These are phyloP conservation scores for Beauveria brongniartii DNA, from an alignment of 2,329 filamentous ascomycete genomes.

Conservation along the genomic window DNA sequence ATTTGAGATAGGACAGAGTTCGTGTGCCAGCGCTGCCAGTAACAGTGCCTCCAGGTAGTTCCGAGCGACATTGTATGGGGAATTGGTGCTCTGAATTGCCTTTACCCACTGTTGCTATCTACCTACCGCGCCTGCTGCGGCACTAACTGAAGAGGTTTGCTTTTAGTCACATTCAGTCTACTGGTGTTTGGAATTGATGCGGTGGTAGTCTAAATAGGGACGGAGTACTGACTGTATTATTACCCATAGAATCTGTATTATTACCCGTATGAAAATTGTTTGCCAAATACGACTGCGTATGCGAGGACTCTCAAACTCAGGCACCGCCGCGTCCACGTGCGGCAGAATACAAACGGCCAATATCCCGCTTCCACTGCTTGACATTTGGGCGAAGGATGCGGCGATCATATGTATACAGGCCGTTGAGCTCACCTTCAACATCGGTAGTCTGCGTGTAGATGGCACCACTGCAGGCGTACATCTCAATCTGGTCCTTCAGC, in stretches of 20 bases:
- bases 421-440: constrained; percentile 68
- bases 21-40: too few species aligned
- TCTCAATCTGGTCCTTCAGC: constrained; percentile 51
- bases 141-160: neutral
- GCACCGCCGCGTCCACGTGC: constrained; percentile 25
- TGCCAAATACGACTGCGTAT: neutral
- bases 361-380: constrained; percentile 52
- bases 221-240: too few species aligned
- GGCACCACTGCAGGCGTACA: constrained; percentile 56
- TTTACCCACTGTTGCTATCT: too few species aligned
- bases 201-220: too few species aligned
- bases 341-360: constrained; percentile 50
- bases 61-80: too few species aligned
- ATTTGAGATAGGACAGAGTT: too few species aligned
- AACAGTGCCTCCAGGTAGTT: too few species aligned
- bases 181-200: too few species aligned
- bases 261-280: neutral
- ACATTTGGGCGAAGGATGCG: constrained; percentile 48
- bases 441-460: constrained; percentile 70
- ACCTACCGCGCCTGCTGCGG: neutral
- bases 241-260: too few species aligned
- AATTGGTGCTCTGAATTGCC: too few species aligned
- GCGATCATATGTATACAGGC: constrained; percentile 61
- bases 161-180: too few species aligned
- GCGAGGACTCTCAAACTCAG: neutral